Conservation (phyloP, 257 asterid species). For the Paraleonurus japonicus region DNA sequence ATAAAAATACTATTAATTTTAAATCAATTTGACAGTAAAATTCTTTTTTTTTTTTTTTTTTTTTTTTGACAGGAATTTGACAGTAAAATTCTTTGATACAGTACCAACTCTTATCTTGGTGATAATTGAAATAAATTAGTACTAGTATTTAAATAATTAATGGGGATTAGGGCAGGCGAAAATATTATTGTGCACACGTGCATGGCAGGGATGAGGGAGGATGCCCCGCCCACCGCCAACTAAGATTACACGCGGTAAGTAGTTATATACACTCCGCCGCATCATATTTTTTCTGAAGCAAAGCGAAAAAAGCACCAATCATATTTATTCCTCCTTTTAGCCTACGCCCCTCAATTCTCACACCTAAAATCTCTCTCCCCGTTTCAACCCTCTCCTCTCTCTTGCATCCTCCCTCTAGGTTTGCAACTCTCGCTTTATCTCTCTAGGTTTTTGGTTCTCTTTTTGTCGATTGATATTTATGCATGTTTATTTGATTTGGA, state of each 20-base stretch:
- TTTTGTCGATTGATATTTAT: background rate
- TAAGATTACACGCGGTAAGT: slow-evolving; percentile 25
- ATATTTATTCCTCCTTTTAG: background rate
- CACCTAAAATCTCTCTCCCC: slow-evolving; percentile 2
- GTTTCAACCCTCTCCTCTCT: background rate
- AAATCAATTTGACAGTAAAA: no score
- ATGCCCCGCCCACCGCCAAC: background rate
- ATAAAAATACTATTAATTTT: no score
- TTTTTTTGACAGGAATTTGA: no score
- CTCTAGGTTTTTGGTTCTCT: background rate
- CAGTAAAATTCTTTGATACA: no score
- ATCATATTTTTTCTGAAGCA: background rate
- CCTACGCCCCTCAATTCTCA: background rate
- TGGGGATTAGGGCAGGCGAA: background rate
- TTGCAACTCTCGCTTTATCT: background rate
- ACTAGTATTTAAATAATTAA: no score
- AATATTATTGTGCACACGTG: background rate
- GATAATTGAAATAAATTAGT: no score
- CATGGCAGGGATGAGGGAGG: slow-evolving; percentile 11
- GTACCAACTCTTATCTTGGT: no score
- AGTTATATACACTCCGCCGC: slow-evolving; percentile 11
- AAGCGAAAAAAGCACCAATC: background rate
- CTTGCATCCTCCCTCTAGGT: background rate
- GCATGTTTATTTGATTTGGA: background rate
- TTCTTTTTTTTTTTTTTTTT: no score